A percentile compares a stretch with the other conserved stretches of the same genome.
Conservation (phyloP, 2,329 filamentous ascomycete species). For the Colletotrichum truncatum region DNA sequence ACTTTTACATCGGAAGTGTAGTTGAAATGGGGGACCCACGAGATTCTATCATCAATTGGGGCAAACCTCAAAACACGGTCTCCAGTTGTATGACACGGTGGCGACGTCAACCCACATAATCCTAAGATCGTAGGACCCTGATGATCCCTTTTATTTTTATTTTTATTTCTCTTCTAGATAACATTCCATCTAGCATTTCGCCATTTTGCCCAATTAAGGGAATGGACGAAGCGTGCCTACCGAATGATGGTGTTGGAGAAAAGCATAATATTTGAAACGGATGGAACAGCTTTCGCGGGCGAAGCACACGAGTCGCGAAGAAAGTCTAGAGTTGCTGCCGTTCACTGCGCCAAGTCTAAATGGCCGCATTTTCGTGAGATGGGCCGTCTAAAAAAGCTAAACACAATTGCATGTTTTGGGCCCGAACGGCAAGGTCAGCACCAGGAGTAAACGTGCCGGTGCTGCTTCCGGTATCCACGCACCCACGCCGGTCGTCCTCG, state of each 20-base stretch:
- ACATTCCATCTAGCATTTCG: neutral
- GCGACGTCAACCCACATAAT: neutral
- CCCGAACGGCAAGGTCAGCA: too few relatives aligned
- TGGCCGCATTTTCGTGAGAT: neutral
- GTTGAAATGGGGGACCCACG: neutral
- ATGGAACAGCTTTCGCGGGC: neutral
- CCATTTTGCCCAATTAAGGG: neutral
- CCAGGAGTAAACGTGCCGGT: neutral
- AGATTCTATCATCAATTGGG: neutral
- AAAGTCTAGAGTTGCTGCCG: neutral
- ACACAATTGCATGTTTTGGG: too few relatives aligned
- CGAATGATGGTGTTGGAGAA: neutral
- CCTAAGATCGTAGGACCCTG: neutral
- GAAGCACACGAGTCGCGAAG: neutral
- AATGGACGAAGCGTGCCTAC: neutral
- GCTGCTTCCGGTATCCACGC: neutral
- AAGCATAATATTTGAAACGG: neutral
- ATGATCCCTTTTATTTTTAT: neutral
- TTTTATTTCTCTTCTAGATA: neutral
- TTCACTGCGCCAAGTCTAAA: neutral
- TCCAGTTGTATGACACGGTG: neutral
- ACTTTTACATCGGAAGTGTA: neutral
- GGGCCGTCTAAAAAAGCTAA: too few relatives aligned
- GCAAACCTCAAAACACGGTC: too few relatives aligned
- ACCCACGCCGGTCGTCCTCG: neutral